phyloP scores from a whole-genome alignment of 2,329 filamentous ascomycete genomes.

The Lecanoromycetidae sp. region DNA sequence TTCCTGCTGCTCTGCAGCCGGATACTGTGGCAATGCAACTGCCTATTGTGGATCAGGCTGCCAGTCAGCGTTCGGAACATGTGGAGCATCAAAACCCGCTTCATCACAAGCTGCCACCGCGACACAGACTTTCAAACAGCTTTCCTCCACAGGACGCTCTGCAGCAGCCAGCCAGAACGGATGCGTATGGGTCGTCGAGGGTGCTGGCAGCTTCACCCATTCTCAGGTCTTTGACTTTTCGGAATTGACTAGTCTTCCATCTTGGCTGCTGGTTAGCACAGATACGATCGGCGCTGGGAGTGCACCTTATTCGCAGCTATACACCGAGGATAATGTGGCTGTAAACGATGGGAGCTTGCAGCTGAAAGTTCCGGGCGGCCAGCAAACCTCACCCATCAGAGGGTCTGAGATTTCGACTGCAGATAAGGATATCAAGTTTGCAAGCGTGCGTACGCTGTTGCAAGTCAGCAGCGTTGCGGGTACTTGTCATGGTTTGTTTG shows the following conservation, averaged over 20 bases:
- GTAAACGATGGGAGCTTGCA: not conserved
- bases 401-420: slow-evolving; percentile 6
- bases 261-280: slow-evolving; percentile 1
- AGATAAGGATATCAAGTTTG: slow-evolving; percentile 6
- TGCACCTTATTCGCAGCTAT: slow-evolving; percentile 3
- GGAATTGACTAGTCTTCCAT: not conserved
- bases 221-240: slow-evolving; percentile 9
- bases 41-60: slow-evolving; percentile 8
- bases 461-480: slow-evolving; percentile 4
- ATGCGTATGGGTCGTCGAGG: slow-evolving; percentile 5
- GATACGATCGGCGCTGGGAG: not conserved
- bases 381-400: slow-evolving; percentile 1
- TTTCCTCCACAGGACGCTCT: not conserved
- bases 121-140: not conserved
- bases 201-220: slow-evolving; percentile 8
- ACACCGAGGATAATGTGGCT: slow-evolving; percentile 2
- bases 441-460: slow-evolving; percentile 6
- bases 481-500: not conserved
- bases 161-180: not conserved
- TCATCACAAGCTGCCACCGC: not conserved
- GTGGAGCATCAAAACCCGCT: not conserved
- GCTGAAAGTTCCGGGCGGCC: slow-evolving; percentile 9
- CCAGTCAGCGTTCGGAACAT: slow-evolving; percentile 8
- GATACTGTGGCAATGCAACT: slow-evolving; percentile 11
- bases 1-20: slow-evolving; percentile 18